Evolutionary conservation across 371 early-diverging fungal genomes (phyloP).

Genomic region (Apophysomyces sp.): DNA sequence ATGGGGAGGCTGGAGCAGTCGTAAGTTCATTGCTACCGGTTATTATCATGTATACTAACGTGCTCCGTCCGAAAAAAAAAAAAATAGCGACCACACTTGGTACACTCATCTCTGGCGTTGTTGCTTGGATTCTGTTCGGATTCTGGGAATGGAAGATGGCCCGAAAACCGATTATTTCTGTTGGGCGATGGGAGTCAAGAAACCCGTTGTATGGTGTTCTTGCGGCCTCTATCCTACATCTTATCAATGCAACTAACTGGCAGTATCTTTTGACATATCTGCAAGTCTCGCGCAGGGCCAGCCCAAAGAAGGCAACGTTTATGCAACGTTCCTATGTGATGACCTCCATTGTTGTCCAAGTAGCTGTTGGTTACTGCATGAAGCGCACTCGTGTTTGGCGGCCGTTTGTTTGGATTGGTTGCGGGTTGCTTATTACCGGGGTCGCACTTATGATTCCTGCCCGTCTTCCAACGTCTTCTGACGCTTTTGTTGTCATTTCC

Average conservation of each 20-base stretch:
- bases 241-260: conserved; percentile 42
- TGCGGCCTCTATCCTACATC: conserved; percentile 35
- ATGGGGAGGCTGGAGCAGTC: conserved; percentile 40
- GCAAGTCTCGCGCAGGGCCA: conserved; percentile 40
- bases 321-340: conserved; percentile 38
- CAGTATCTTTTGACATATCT: conserved; percentile 42
- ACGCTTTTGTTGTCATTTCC: conserved; percentile 29
- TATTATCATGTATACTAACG: background rate
- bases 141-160: conserved; percentile 46
- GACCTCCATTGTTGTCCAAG: conserved; percentile 26
- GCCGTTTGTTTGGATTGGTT: conserved; percentile 53
- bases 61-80: too few species aligned
- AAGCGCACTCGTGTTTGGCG: conserved; percentile 40
- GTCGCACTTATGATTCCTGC: conserved; percentile 46
- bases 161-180: conserved; percentile 43
- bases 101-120: conserved; percentile 27
- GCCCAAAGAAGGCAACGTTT: conserved; percentile 18
- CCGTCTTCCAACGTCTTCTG: conserved; percentile 28
- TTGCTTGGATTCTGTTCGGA: conserved; percentile 24
- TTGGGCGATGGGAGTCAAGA: conserved; percentile 39
- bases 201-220: conserved; percentile 47
- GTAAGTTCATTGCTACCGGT: conserved; percentile 8
- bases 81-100: conserved; percentile 18
- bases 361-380: conserved; percentile 36
- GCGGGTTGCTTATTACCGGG: conserved; percentile 53